Base-by-base conservation (phyloP, 768 basidiomycete genomes). In the Kwoniella shandongensis region DNA sequence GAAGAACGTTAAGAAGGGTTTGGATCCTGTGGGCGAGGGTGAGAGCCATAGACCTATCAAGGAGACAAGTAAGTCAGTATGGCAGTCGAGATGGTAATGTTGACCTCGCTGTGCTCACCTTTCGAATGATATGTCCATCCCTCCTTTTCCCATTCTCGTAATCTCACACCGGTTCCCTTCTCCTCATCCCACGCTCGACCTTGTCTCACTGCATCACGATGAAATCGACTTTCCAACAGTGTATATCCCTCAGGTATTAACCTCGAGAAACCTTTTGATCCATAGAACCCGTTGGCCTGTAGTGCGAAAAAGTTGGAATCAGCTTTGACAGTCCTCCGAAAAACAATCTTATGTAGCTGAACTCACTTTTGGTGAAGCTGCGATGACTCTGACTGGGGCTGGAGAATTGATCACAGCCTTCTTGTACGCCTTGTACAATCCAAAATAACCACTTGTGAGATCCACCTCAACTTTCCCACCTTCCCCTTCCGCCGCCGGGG, bases 61-160 rank as follows among this genome's bases (percentile, higher is more conserved):
- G 18, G 32, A 32, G 32, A 13, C n/a, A n/a, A n/a, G n/a, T n/a
- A n/a, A n/a, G n/a, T n/a, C n/a, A n/a, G n/a, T n/a, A n/a, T n/a
- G n/a, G n/a, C n/a, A n/a, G n/a, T n/a, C n/a, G n/a, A n/a, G n/a
- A n/a, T n/a, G n/a, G n/a, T n/a, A n/a, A n/a, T n/a, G n/a, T n/a
- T n/a, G n/a, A n/a, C n/a, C n/a, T n/a, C n/a, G n/a, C n/a, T n/a
- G n/a, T n/a, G n/a, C 75, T 36, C 60, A 94, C 93, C 96, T 82
- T 99, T 99, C 23, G 96, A 89, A 70, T 99, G 96, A 78, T 99
- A 99, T 1, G 96, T 98, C 96, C 96, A 99, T 3, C 87, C 90
- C 22, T 81, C 79, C 62, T 83, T 83, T 70, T 85, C 83, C 96
- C 96, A 99, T 76, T 99, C 94, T 57, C 79, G 82, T 59, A 99